A percentile compares a stretch with the other conserved stretches of the same genome.
phyloP scores from a whole-genome alignment of 2,329 filamentous ascomycete species.

The Apiospora arundinis region DNA sequence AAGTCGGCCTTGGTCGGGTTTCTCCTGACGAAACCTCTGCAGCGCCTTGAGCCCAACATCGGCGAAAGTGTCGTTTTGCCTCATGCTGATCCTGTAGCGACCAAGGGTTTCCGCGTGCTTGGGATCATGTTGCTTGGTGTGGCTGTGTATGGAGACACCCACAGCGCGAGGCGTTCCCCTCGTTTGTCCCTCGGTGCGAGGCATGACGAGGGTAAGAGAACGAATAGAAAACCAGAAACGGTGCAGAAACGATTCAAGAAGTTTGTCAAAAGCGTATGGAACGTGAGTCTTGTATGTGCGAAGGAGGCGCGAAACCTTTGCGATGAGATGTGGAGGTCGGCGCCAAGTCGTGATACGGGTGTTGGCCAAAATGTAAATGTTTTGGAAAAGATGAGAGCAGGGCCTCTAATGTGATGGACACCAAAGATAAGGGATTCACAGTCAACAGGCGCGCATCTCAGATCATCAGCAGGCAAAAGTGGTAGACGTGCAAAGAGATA shows the following conservation, averaged over 20 bases:
- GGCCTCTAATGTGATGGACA: neutral
- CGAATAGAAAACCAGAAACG: neutral
- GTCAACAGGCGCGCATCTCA: neutral
- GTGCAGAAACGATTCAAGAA: neutral
- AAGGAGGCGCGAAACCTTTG: neutral
- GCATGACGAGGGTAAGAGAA: neutral
- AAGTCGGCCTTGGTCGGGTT: neutral
- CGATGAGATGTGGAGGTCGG: neutral
- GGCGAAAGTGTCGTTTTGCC: neutral
- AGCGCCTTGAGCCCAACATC: neutral
- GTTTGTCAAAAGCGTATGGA: neutral
- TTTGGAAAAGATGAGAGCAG: neutral
- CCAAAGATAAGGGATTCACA: neutral
- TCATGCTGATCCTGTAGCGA: conserved; percentile 12
- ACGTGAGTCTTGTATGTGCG: neutral
- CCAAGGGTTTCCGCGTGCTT: neutral
- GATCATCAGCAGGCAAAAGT: neutral
- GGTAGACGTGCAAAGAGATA: neutral
- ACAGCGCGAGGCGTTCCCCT: neutral
- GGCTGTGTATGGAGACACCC: neutral
- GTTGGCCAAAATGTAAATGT: neutral
- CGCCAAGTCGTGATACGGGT: neutral
- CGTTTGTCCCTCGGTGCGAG: neutral
- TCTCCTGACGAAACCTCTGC: neutral
- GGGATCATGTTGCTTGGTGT: neutral